phyloP scores from a whole-genome alignment of 441 rosid species.

The Gossypium lobatum region DNA sequence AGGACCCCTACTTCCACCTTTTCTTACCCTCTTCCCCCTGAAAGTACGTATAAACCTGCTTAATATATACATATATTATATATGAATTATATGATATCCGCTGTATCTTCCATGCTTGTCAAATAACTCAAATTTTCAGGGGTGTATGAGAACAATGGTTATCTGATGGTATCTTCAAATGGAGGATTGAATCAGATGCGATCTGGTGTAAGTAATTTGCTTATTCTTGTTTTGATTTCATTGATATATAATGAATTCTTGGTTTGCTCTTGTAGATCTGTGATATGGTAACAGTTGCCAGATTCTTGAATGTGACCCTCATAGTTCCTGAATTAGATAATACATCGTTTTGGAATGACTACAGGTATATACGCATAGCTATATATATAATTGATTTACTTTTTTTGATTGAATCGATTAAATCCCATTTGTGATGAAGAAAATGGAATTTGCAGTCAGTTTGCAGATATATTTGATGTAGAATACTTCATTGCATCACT shows the following conservation, averaged over 20 bases:
- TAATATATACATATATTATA: too few species aligned
- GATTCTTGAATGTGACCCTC: conserved; percentile 35
- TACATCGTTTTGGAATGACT: conserved; percentile 35
- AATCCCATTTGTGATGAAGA: too few species aligned
- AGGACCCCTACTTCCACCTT: background rate
- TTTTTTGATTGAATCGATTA: too few species aligned
- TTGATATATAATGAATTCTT: background rate
- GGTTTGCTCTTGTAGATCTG: conserved; percentile 26
- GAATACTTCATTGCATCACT: conserved; percentile 35
- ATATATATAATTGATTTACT: too few species aligned
- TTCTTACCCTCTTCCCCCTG: conserved; percentile 10
- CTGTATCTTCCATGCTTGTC: too few species aligned
- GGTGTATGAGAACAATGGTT: conserved; percentile 34
- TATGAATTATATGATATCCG: too few species aligned
- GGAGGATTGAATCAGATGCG: conserved; percentile 46
- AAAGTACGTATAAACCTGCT: conserved; percentile 12
- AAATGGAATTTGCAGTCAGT: conserved; percentile 25
- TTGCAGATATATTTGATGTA: conserved; percentile 34
- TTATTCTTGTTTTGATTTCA: background rate
- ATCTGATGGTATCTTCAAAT: conserved; percentile 31
- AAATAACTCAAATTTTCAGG: conserved; percentile 17
- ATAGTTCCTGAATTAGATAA: conserved; percentile 39
- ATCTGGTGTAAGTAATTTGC: conserved; percentile 25
- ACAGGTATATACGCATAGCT: conserved; percentile 15
- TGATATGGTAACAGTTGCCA: conserved; percentile 39